These are phyloP conservation scores for Mucuna pruriens DNA, from an alignment of 306 rosid genomes.

Conservation along the genomic window DNA sequence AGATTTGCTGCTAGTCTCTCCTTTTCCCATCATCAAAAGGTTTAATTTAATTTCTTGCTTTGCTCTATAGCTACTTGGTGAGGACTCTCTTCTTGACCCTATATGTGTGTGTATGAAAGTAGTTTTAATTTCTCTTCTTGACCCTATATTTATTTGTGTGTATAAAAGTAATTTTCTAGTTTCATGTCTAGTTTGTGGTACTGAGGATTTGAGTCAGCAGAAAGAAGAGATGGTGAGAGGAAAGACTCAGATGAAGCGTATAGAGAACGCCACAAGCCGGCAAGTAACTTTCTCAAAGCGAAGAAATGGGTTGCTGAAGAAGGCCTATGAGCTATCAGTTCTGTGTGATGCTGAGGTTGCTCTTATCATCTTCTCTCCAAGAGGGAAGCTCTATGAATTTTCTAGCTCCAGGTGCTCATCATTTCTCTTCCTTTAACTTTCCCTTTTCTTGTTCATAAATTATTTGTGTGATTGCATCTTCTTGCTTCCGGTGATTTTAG, in stretches of 20 bases:
- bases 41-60: conserved; percentile 3
- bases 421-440: background rate
- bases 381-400: conserved; percentile 60
- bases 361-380: conserved; percentile 54
- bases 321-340: conserved; percentile 88
- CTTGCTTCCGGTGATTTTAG: background rate
- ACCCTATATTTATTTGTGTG: background rate
- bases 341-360: conserved; percentile 72
- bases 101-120: background rate
- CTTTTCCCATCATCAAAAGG: background rate
- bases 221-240: conserved; percentile 79
- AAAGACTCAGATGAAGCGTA: conserved; percentile 83
- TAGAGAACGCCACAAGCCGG: conserved; percentile 91
- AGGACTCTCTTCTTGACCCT: background rate
- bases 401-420: conserved; percentile 44
- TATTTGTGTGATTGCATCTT: background rate
- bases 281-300: conserved; percentile 92
- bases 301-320: conserved; percentile 80
- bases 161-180: background rate
- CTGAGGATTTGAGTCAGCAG: background rate
- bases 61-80: conserved; percentile 6
- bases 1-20: conserved; percentile 31
- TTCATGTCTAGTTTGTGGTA: background rate
- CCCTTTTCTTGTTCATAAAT: background rate
- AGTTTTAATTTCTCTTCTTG: background rate